phyloP scores from a whole-genome alignment of 805 yeast species.

The Metschnikowia kofuensis region DNA sequence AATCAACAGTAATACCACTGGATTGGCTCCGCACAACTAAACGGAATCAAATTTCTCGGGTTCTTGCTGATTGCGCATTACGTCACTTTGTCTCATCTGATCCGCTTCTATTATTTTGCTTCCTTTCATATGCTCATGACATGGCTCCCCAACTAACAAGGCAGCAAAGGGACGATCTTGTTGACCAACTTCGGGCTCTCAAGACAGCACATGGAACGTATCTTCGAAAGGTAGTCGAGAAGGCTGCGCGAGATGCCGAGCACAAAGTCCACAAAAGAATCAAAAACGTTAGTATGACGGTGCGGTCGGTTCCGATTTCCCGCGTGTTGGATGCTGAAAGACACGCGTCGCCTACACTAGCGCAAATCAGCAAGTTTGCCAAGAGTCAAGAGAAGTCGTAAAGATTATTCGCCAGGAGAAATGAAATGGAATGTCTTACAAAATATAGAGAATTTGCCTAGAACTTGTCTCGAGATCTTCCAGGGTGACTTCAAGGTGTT shows the following conservation, averaged over 20 bases:
- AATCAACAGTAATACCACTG: too few relatives aligned
- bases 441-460: neutral
- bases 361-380: conserved; percentile 9
- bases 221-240: conserved; percentile 26
- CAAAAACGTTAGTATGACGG: conserved; percentile 45
- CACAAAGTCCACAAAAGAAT: conserved; percentile 40
- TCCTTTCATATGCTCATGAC: neutral
- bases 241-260: conserved; percentile 27
- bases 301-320: conserved; percentile 47
- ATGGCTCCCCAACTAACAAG: conserved; percentile 10
- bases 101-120: too few relatives aligned
- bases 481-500: too few relatives aligned
- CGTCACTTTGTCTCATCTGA: too few relatives aligned
- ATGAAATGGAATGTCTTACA: too few relatives aligned
- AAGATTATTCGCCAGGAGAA: neutral
- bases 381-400: neutral
- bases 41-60: neutral
- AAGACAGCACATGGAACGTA: conserved; percentile 20
- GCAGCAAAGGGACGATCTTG: conserved; percentile 36
- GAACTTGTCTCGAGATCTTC: too few relatives aligned
- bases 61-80: neutral
- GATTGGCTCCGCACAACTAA: too few relatives aligned
- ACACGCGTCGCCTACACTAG: conserved; percentile 29
- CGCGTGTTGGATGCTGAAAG: conserved; percentile 47
- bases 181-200: conserved; percentile 26